Conservation (phyloP, 495 filamentous ascomycete genomes). For the Rostrohypoxylon terebratum region DNA sequence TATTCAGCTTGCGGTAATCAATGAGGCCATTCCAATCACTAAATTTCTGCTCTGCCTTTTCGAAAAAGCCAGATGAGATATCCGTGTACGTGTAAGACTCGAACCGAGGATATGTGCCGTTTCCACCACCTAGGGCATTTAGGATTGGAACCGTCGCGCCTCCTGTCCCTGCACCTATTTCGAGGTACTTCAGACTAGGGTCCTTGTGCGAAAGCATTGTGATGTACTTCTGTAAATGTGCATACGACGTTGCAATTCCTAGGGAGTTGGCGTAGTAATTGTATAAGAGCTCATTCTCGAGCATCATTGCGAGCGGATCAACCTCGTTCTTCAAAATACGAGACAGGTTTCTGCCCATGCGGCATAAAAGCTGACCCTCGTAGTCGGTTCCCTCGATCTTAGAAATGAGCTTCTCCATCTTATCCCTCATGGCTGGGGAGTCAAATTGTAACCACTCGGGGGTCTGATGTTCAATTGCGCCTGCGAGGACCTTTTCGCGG, state of each 20-base stretch:
- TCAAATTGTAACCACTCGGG: conserved; percentile 2
- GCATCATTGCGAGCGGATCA: conserved; percentile 3
- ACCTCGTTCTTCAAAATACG: conserved; percentile 11
- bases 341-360: conserved; percentile 5
- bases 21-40: conserved; percentile 49
- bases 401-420: conserved; percentile 6
- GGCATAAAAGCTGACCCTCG: conserved; percentile 5
- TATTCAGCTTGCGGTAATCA: conserved; percentile 57
- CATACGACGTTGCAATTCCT: conserved; percentile 4
- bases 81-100: conserved; percentile 64
- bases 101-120: conserved; percentile 33
- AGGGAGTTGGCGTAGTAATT: conserved; percentile 7
- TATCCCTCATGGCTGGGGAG: neutral
- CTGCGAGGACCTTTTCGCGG: conserved; percentile 3
- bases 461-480: neutral
- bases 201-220: conserved; percentile 54
- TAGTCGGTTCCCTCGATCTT: conserved; percentile 10
- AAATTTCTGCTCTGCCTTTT: conserved; percentile 60
- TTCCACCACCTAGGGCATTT: conserved; percentile 24
- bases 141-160: conserved; percentile 55
- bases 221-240: conserved; percentile 7
- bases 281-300: conserved; percentile 8
- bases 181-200: conserved; percentile 57
- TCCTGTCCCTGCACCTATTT: conserved; percentile 64
- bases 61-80: conserved; percentile 65